Evolutionary conservation across 768 basidiomycete genomes (phyloP).

Genomic region (Suillus weaverae): DNA sequence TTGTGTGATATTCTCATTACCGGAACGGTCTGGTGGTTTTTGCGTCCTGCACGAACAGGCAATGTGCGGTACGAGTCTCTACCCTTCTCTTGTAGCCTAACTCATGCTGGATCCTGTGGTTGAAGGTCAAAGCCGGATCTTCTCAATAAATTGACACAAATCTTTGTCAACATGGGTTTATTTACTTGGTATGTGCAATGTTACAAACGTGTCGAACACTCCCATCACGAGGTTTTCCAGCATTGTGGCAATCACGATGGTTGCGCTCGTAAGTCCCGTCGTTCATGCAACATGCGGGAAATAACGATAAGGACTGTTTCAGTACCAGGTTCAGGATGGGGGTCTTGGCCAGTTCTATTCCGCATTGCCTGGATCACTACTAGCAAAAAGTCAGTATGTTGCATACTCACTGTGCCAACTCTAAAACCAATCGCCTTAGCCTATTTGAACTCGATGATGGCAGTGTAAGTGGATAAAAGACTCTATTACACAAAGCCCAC

Average conservation of each 20-base stretch:
- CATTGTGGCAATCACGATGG: conserved; percentile 13
- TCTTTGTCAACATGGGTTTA: conserved; percentile 23
- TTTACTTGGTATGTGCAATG: conserved; percentile 18
- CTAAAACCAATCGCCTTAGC: conserved; percentile 8
- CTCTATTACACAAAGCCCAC: background rate
- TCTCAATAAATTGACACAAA: conserved; percentile 14
- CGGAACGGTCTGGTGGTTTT: conserved; percentile 14
- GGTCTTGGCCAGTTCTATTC: conserved; percentile 7
- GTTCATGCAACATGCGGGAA: background rate
- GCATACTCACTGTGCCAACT: background rate
- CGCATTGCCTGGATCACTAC: conserved; percentile 12
- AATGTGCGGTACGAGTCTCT: conserved; percentile 13
- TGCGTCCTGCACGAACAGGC: conserved; percentile 15
- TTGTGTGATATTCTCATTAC: conserved; percentile 24
- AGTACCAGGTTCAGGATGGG: conserved; percentile 19
- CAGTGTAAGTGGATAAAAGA: conserved; percentile 19
- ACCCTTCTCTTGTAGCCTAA: background rate
- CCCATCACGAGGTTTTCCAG: conserved; percentile 1
- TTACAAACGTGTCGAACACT: background rate
- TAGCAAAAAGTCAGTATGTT: conserved; percentile 19
- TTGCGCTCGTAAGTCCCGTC: conserved; percentile 11
- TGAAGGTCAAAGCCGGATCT: conserved; percentile 1
- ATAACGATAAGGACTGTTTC: background rate
- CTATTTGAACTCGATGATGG: conserved; percentile 26
- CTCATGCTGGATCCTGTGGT: conserved; percentile 1